These are phyloP conservation scores for Neonectria magnoliae DNA, from an alignment of 2,329 filamentous ascomycete species.

Conservation along the genomic window DNA sequence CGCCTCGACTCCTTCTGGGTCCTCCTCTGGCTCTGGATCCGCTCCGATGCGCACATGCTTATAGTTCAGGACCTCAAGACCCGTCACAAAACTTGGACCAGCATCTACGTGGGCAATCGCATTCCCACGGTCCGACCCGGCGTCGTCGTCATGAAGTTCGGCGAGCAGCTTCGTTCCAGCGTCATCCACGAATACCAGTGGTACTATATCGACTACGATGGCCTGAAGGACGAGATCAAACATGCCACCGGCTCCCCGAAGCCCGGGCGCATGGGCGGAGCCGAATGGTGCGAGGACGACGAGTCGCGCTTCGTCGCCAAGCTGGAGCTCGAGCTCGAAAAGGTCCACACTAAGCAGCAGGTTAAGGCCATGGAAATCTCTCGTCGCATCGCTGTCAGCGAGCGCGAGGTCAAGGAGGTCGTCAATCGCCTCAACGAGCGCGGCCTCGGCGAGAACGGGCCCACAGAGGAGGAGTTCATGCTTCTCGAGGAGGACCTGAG, in stretches of 20 bases:
- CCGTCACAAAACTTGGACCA: constrained; percentile 54
- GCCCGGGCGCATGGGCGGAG: constrained; percentile 57
- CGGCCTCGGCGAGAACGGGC: constrained; percentile 65
- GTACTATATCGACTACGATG: constrained; percentile 98
- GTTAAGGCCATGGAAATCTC: constrained; percentile 97
- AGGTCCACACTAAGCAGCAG: constrained; percentile 97
- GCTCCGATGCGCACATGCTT: constrained; percentile 55
- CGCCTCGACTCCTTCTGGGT: not conserved
- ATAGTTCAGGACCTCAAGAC: constrained; percentile 63
- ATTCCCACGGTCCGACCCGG: constrained; percentile 57
- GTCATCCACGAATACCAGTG: constrained; percentile 97
- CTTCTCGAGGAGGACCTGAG: constrained; percentile 93
- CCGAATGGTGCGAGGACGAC: constrained; percentile 89
- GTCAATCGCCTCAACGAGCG: constrained; percentile 77
- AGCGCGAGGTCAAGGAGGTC: constrained; percentile 90
- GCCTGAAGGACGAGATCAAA: constrained; percentile 88
- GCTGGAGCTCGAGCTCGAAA: constrained; percentile 93
- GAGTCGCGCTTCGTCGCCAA: constrained; percentile 87
- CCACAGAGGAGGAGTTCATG: constrained; percentile 92
- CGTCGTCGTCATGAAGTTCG: constrained; percentile 81
- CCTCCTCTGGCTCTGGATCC: constrained; percentile 18
- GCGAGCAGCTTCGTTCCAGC: constrained; percentile 94
- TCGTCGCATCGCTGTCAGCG: constrained; percentile 85
- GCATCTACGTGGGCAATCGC: constrained; percentile 41
- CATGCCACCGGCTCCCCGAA: constrained; percentile 66